Evolutionary conservation across 768 basidiomycete genomes (phyloP).

Genomic region (Suillus discolor): DNA sequence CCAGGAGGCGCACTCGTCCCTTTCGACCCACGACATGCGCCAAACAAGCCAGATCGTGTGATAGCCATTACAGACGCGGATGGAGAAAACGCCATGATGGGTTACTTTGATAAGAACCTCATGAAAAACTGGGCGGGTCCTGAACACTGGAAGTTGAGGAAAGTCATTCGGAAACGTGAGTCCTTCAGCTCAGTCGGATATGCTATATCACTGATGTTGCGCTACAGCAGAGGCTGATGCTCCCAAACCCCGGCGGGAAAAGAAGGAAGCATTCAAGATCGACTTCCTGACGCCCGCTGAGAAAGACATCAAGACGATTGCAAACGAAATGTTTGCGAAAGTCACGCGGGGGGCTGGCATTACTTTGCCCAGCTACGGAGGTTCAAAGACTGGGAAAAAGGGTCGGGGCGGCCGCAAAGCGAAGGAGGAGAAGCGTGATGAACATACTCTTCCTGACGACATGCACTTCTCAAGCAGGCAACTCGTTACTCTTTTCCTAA

Average conservation of each 20-base stretch:
- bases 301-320: conserved; percentile 59
- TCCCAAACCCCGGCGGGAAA: conserved; percentile 59
- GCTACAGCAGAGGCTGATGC: conserved; percentile 53
- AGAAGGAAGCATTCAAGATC: conserved; percentile 82
- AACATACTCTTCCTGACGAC: conserved; percentile 89
- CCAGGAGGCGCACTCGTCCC: conserved; percentile 58
- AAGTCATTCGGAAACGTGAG: conserved; percentile 77
- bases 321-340: conserved; percentile 79
- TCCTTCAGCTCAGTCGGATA: conserved; percentile 8
- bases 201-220: conserved; percentile 9
- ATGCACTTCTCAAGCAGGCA: conserved; percentile 96
- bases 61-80: conserved; percentile 83
- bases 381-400: conserved; percentile 30
- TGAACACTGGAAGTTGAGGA: conserved; percentile 96
- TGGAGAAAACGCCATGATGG: conserved; percentile 59
- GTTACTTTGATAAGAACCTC: conserved; percentile 88
- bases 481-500: conserved; percentile 90
- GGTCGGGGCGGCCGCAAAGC: conserved; percentile 49
- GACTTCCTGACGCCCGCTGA: conserved; percentile 70
- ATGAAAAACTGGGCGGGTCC: conserved; percentile 98
- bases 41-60: conserved; percentile 78
- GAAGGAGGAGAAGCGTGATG: conserved; percentile 64
- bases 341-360: conserved; percentile 71
- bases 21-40: conserved; percentile 83
- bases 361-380: conserved; percentile 59